Conservation (phyloP, 495 filamentous ascomycete genomes). For the Penicillium longicatenatum region DNA sequence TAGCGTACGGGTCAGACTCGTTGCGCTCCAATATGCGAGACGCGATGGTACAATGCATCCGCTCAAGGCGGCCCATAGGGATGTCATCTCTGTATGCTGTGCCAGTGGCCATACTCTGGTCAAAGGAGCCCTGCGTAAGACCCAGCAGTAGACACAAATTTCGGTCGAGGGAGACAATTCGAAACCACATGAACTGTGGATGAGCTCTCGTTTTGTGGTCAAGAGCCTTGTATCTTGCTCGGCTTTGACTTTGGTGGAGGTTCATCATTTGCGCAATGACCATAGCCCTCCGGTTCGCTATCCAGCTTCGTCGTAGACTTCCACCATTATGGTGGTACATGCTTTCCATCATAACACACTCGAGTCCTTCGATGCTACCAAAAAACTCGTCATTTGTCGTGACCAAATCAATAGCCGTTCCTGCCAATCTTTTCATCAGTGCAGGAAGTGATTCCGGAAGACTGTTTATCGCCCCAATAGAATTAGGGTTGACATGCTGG, state of each 20-base stretch:
- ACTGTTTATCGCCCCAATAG: conserved; percentile 11
- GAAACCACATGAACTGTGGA: conserved; percentile 18
- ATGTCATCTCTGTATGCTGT: conserved; percentile 3
- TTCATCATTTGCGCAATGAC: conserved; percentile 30
- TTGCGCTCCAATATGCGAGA: conserved; percentile 49
- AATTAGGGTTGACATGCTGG: conserved; percentile 36
- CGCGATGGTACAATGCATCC: conserved; percentile 11
- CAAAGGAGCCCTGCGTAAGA: conserved; percentile 41
- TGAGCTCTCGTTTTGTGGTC: conserved; percentile 17
- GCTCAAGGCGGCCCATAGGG: conserved; percentile 20
- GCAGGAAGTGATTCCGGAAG: conserved; percentile 9
- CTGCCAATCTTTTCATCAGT: conserved; percentile 29
- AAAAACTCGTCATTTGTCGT: conserved; percentile 48
- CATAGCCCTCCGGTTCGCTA: conserved; percentile 41
- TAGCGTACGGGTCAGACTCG: conserved; percentile 1
- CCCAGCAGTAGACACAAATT: conserved; percentile 49
- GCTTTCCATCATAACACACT: conserved; percentile 51
- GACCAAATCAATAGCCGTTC: conserved; percentile 41
- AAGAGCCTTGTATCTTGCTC: conserved; percentile 17
- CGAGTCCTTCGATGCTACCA: conserved; percentile 47
- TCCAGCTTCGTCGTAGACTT: conserved; percentile 48
- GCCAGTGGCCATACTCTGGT: conserved; percentile 30
- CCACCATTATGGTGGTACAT: conserved; percentile 47
- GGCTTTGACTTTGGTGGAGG: conserved; percentile 15
- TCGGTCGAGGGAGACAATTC: conserved; percentile 38